Percentiles rank a stretch among this genome's conserved stretches.
Evolutionary conservation across 2,329 filamentous ascomycete genomes (phyloP).

Genomic region (Pseudogymnoascus sp.): DNA sequence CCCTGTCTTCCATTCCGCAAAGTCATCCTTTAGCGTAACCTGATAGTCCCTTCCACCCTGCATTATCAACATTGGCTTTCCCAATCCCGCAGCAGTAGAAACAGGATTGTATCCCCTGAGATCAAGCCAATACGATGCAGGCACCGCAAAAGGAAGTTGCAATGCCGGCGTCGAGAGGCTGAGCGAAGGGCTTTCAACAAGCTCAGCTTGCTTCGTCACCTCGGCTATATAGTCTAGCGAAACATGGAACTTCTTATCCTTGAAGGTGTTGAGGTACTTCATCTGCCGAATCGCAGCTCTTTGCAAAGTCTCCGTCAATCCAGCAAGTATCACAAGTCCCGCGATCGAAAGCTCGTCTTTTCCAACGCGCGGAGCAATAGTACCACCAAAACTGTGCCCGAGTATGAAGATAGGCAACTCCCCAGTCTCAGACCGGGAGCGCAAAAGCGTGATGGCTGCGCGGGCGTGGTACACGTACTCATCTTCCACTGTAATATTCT

Average conservation of each 20-base stretch:
- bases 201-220: not conserved
- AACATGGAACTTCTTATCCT: not conserved
- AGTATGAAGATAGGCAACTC: not conserved
- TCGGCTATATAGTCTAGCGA: not conserved
- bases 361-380: not conserved
- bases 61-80: not conserved
- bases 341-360: not conserved
- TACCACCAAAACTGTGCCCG: not conserved
- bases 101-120: not conserved
- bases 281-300: not conserved
- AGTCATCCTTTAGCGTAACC: not conserved
- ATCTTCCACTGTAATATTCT: not conserved
- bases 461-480: not conserved
- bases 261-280: not conserved
- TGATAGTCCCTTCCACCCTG: not conserved
- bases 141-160: not conserved
- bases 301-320: not conserved
- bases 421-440: not conserved
- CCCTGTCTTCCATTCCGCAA: not conserved
- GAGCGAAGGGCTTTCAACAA: not conserved
- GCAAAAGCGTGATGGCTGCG: not conserved
- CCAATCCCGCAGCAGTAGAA: not conserved
- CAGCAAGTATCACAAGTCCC: not conserved
- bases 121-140: conserved; percentile 5
- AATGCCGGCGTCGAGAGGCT: not conserved